Evolutionary conservation across 768 basidiomycete genomes (phyloP), one percentile per base, ranked within the genome.

Genomic region (Tricholoma terreum): DNA sequence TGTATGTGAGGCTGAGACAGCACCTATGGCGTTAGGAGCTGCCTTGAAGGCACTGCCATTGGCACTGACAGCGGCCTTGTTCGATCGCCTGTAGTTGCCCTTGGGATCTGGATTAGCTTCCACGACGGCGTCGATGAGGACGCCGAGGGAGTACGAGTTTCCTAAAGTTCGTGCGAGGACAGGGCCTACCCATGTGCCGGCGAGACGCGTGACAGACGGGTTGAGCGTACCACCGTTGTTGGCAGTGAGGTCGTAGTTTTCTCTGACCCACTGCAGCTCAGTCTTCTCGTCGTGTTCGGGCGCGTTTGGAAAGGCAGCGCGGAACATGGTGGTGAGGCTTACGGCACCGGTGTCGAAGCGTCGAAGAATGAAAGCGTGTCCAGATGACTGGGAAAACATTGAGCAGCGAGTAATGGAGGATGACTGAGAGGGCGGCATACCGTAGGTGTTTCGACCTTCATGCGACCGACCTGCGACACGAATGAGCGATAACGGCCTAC

Each of bases 271-370:
- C 40, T 83, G 80, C 40, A 89, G 78, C 71, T 97, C 94, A 11
- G 73, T 74, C 69, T 83, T 87, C 71, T 98, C 94, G 15, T 88
- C 85, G 49, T 80, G 75, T 1, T 94, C 91, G 42, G 77, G 75
- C 3, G 93, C 90, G 36, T 79, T 83, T 9, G 94, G 94, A 71
- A 93, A 98, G 0, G 93, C 93, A 7, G 94, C 94, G 57, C 94
- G 90, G 76, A 91, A 96, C 94, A 98, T 96, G 56, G 94, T 96
- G 9, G 94, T 96, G 9, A 94, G 82, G 61, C 88, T 90, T 73
- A 98, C 83, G 17, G 93, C 93, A 58, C 90, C 87, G 3, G 94
- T 96, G 73, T 98, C 95, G 64, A 90, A 94, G 54, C 95, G 86
- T 45, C 94, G 85, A 34, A 98, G 86, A 67, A 98, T 92, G 70